Evolutionary conservation across 371 early-diverging fungal species (phyloP).

Genomic region (Mortierella sp.): DNA sequence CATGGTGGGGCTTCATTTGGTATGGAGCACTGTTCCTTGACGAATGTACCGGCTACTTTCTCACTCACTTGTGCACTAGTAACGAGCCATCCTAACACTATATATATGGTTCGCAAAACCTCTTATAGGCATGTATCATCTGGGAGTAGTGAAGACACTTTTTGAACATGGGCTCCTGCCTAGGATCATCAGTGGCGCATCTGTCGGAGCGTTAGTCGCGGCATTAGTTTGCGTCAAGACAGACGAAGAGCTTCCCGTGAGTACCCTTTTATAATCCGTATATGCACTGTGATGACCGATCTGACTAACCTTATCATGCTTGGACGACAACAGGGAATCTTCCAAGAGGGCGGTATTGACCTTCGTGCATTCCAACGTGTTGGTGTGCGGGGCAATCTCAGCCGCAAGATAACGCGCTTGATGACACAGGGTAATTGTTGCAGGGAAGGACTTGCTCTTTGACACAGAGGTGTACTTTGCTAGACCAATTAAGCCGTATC

Average conservation of each 20-base stretch:
- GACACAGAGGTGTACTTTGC: no score
- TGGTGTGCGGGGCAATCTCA: slow-evolving; percentile 63
- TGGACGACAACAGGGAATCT: slow-evolving; percentile 56
- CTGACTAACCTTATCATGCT: no score
- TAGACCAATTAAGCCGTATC: background rate
- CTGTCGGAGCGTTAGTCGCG: slow-evolving; percentile 79
- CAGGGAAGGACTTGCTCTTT: no score
- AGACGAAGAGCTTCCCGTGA: slow-evolving; percentile 76
- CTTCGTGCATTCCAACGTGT: slow-evolving; percentile 71
- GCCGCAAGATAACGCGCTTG: slow-evolving; percentile 70
- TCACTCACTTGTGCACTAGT: no score
- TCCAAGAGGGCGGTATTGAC: slow-evolving; percentile 72
- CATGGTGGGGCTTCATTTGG: slow-evolving; percentile 81
- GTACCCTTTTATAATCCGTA: background rate
- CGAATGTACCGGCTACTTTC: no score
- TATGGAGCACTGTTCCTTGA: no score
- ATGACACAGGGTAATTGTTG: slow-evolving; percentile 76
- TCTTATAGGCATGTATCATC: slow-evolving; percentile 68
- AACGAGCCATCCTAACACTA: background rate
- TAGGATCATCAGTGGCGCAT: slow-evolving; percentile 78
- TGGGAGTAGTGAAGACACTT: slow-evolving; percentile 81
- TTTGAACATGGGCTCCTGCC: slow-evolving; percentile 74
- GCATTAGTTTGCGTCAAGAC: slow-evolving; percentile 78
- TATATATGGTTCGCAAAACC: background rate
- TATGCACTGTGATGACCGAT: no score